Conservation (phyloP, 2,329 filamentous ascomycete species). For the Claviceps maximensis region DNA sequence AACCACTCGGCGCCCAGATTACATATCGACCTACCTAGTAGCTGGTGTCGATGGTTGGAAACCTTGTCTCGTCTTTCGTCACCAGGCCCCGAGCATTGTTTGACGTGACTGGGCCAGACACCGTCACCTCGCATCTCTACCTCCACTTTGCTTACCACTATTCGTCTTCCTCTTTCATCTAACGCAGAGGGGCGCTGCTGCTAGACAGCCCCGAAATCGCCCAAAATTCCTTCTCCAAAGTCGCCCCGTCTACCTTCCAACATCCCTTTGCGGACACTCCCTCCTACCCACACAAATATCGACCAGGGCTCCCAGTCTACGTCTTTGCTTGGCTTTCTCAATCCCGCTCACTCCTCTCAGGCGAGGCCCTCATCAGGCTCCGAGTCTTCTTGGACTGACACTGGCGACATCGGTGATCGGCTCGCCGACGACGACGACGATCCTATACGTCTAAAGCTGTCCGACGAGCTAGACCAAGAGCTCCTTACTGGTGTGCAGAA, state of each 20-base stretch:
- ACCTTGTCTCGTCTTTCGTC: conserved; percentile 12
- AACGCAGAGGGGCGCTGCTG: conserved; percentile 57
- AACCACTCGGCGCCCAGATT: conserved; percentile 4
- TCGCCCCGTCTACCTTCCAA: conserved; percentile 61
- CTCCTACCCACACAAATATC: conserved; percentile 25
- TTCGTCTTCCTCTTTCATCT: conserved; percentile 19
- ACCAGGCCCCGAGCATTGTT: conserved; percentile 17
- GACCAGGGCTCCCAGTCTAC: conserved; percentile 27
- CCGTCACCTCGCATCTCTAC: conserved; percentile 10
- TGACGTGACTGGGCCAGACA: conserved; percentile 15
- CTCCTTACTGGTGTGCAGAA: conserved; percentile 37
- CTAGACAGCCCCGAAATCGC: conserved; percentile 59
- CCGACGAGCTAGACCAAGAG: conserved; percentile 51
- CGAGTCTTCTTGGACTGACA: conserved; percentile 77
- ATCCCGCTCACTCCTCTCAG: conserved; percentile 28
- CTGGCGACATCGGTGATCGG: conserved; percentile 89
- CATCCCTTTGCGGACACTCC: conserved; percentile 74
- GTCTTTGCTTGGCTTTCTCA: conserved; percentile 20
- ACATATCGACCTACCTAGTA: neutral
- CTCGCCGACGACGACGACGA: conserved; percentile 71
- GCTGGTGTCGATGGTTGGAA: conserved; percentile 5
- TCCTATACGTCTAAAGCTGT: conserved; percentile 59
- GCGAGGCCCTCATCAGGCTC: conserved; percentile 43
- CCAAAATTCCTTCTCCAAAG: conserved; percentile 74
- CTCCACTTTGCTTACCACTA: conserved; percentile 18